Percentiles rank a stretch among this genome's conserved stretches.
Conservation (phyloP, 75 land plant species). For the Pinus albicaulis region DNA sequence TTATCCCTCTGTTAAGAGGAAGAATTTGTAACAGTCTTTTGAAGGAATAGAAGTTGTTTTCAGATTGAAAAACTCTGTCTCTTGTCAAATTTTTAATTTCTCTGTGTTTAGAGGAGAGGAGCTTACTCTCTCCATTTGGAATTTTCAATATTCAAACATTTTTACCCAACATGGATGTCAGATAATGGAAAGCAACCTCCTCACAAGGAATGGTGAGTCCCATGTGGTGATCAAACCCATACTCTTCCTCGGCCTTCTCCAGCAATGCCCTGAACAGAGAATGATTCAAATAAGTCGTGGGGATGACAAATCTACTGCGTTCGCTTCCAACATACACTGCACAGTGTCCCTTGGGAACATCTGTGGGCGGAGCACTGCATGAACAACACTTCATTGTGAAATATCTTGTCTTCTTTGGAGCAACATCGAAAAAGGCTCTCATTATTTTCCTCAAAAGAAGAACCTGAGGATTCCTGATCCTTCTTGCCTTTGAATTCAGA, state of each 20-base stretch:
- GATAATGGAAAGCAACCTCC: slow-evolving; percentile 15
- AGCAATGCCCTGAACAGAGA: slow-evolving; percentile 50
- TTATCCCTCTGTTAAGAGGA: too few species aligned
- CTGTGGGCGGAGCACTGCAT: neutral
- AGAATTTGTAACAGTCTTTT: too few species aligned
- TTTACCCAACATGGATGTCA: neutral
- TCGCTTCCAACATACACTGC: slow-evolving; percentile 70
- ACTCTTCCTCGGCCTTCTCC: slow-evolving; percentile 74
- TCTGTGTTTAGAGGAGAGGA: too few species aligned
- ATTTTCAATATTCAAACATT: too few species aligned
- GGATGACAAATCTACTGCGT: slow-evolving; percentile 10
- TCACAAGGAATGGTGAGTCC: slow-evolving; percentile 62
- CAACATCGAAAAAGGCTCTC: neutral
- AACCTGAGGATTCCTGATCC: neutral
- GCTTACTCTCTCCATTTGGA: too few species aligned
- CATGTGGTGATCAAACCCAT: slow-evolving; percentile 27
- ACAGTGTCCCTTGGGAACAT: slow-evolving; percentile 23
- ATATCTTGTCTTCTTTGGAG: neutral
- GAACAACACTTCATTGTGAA: neutral
- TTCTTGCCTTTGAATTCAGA: neutral
- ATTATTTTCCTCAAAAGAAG: neutral
- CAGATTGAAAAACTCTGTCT: too few species aligned
- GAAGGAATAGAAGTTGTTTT: too few species aligned
- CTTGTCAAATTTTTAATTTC: too few species aligned
- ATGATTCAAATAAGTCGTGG: slow-evolving; percentile 37